Conservation (phyloP, 140 eudicot genomes). For the Ambrosia hybrid region DNA sequence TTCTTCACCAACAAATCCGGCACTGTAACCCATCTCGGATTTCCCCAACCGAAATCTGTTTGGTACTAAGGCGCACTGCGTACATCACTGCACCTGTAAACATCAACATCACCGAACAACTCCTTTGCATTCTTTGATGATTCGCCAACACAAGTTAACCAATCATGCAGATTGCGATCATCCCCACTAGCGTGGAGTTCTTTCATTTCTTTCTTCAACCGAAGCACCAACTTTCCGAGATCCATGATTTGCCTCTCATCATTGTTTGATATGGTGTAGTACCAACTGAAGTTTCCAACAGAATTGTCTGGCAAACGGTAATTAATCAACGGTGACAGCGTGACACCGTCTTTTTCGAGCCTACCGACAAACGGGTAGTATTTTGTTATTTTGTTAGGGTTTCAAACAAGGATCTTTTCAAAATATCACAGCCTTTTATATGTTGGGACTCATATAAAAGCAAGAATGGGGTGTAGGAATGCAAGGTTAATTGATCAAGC, state of each 20-base stretch:
- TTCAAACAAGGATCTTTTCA: slow-evolving; percentile 28
- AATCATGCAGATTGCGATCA: not conserved
- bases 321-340: slow-evolving; percentile 22
- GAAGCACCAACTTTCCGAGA: slow-evolving; percentile 8
- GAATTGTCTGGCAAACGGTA: slow-evolving; percentile 19
- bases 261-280: slow-evolving; percentile 15
- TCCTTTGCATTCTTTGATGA: slow-evolving; percentile 21
- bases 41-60: not conserved
- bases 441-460: slow-evolving; percentile 11
- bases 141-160: slow-evolving; percentile 19
- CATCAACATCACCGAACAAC: slow-evolving; percentile 12
- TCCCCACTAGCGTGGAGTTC: not conserved
- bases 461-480: slow-evolving; percentile 19
- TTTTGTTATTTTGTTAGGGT: slow-evolving; percentile 26
- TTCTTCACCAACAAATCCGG: not conserved
- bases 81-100: not conserved
- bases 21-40: not conserved
- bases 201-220: slow-evolving; percentile 27
- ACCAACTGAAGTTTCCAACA: slow-evolving; percentile 33
- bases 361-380: slow-evolving; percentile 36
- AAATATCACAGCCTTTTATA: not conserved
- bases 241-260: slow-evolving; percentile 3
- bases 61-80: not conserved
- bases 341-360: slow-evolving; percentile 10
- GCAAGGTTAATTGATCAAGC: slow-evolving; percentile 23